Evolutionary conservation across 345 rosid species (phyloP), one percentile per base, ranked within the genome.

Genomic region (Brassica nigra): DNA sequence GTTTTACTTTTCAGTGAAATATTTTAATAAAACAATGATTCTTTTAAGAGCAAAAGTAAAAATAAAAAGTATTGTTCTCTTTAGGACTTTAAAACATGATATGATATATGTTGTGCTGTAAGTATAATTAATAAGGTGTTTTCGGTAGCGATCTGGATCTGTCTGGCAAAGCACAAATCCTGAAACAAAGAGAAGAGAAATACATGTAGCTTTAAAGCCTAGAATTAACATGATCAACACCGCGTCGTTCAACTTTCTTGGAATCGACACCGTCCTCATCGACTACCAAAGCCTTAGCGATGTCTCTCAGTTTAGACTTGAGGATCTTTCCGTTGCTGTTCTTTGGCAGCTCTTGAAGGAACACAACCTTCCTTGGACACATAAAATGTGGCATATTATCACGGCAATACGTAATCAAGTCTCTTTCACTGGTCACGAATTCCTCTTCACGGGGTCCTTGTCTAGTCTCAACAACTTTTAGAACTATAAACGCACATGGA

Each of bases 281-380:
- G 2, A 75, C 62, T 2, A 71, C 78, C 27, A 86, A 77, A 29
- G 8, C 77, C 73, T 81, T 85, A 4, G 90, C 92, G 14, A 70
- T 2, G 8, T 74, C 82, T 81, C 90, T 84, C 18, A 89, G n/a
- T 57, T 71, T 78, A 39, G 69, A 68, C 71, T 91, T 91, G 16
- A 82, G 86, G n/a, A 87, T 77, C 65, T 91, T 91, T 0, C 91
- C 90, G 0, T 85, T 91, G 2, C 87, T 10, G 16, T 85, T 89
- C 78, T 84, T 89, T 1, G 92, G 91, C 73, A 91, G 47, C 36
- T 84, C 84, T 5, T 73, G 47, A 36, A 81, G 6, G 61, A 87
- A 82, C 68, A 66, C 85, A 0, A 90, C 86, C 74, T 85, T 87
- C 78, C 81, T 89, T 0, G 90, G 91, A 30, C 85, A 86, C 93